Percentiles rank a stretch among this genome's conserved stretches.
These are phyloP conservation scores for Sindora glabra DNA, from an alignment of 306 rosid genomes.

Conservation along the genomic window DNA sequence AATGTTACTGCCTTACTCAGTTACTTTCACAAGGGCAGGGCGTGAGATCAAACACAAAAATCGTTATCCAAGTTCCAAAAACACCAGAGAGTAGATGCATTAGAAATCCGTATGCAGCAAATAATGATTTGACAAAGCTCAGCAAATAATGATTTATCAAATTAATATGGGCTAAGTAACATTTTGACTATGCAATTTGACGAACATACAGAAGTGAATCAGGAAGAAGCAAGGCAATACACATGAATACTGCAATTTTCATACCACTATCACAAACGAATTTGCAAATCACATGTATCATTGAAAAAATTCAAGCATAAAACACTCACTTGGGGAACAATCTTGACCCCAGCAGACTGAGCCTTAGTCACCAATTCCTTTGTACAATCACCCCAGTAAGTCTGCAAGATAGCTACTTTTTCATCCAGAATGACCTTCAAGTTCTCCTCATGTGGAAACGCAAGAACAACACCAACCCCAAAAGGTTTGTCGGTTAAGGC, in stretches of 20 bases:
- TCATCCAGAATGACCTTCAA: constrained; percentile 62
- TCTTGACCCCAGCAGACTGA: constrained; percentile 67
- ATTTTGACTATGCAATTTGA: neutral
- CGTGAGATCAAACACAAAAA: no score
- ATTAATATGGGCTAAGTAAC: neutral
- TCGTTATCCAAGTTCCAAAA: no score
- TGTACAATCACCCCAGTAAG: constrained; percentile 77
- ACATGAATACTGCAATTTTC: neutral
- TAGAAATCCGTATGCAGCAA: no score
- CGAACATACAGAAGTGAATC: neutral
- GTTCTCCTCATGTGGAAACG: constrained; percentile 71
- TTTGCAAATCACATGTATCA: neutral
- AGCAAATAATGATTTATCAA: neutral
- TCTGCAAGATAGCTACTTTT: constrained; percentile 68
- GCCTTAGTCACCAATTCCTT: constrained; percentile 50
- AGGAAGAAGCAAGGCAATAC: neutral
- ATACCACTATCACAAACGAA: neutral
- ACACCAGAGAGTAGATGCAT: no score
- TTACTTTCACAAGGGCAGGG: neutral
- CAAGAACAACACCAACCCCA: constrained; percentile 70
- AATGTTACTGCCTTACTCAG: neutral
- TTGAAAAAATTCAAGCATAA: neutral
- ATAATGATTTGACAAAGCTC: no score
- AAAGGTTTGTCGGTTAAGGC: constrained; percentile 71
- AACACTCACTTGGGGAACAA: constrained; percentile 74